Evolutionary conservation across 345 rosid species (phyloP), one percentile per base, ranked within the genome.

Genomic region (Syzygium aromaticum): DNA sequence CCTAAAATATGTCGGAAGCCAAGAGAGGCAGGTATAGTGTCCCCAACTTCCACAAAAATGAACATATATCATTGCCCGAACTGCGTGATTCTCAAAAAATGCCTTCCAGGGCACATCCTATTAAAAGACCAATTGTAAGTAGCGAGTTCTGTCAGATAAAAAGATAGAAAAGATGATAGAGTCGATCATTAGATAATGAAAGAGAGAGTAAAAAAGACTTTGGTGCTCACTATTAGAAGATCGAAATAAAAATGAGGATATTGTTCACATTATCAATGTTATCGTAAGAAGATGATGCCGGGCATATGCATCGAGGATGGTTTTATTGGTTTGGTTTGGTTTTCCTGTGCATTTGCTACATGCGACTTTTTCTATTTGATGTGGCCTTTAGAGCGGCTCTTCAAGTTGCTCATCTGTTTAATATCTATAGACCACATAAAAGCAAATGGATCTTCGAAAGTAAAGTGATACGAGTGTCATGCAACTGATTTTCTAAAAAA

Each of bases 31-130:
- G 84, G 97, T 94, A 86, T 94, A 96, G 87, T 97, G 98, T 85
- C 98, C 98, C 99, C 99, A 97, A 88, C 98, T 96, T 89, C 99
- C 99, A 87, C 99, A 97, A 90, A 97, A 97, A 89, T 97, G 98
- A 77, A 95, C 94, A 90, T 96, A 97, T 92, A 94, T 93, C 99
- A 97, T 97, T 46, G 99, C 98, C 99, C 98, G 93, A 85, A 96
- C 95, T 27, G 98, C 95, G 86, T 89, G 89, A 89, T 91, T 95
- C 89, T 51, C 91, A 89, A 97, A 95, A 92, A 97, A 92, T 28
- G 96, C 93, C 90, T 90, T 95, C 99, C 99, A 96, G 23, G 98
- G 99, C 61, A 96, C 90, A 82, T 95, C 98, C 98, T 96, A 92
- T 52, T 27, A 52, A 54, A 38, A 73, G 80, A 73, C 17, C 49